Conservation (phyloP, 164 flowering plant genomes). For the Liriodendron chinense region DNA sequence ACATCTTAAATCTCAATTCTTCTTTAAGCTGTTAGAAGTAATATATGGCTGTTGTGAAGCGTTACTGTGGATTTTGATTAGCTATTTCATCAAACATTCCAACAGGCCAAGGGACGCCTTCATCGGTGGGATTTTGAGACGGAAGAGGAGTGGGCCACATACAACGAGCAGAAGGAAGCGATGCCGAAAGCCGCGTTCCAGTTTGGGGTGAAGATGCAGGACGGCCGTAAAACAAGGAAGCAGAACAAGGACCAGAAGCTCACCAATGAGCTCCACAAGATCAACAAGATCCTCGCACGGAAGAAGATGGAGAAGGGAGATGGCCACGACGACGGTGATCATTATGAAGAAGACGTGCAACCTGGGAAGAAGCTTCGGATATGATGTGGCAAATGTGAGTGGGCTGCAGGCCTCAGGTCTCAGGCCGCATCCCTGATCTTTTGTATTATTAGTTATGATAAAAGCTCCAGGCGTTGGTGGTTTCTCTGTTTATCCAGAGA, state of each 20-base stretch:
- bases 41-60: too few relatives aligned
- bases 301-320: slow-evolving; percentile 78
- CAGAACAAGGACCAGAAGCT: slow-evolving; percentile 95
- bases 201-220: slow-evolving; percentile 99
- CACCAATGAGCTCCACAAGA: slow-evolving; percentile 88
- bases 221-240: slow-evolving; percentile 92
- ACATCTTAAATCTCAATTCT: too few relatives aligned
- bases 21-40: too few relatives aligned
- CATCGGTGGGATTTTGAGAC: slow-evolving; percentile 99
- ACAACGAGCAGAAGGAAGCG: slow-evolving; percentile 98
- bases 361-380: slow-evolving; percentile 72
- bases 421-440: too few relatives aligned
- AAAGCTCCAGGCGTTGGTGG: too few relatives aligned
- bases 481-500: too few relatives aligned
- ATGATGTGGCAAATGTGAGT: slow-evolving; percentile 19
- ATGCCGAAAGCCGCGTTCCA: slow-evolving; percentile 99
- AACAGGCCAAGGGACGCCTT: slow-evolving; percentile 94
- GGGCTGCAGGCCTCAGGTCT: neutral
- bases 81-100: neutral
- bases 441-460: too few relatives aligned
- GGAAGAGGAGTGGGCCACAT: slow-evolving; percentile 95
- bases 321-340: slow-evolving; percentile 33
- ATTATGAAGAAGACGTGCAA: slow-evolving; percentile 56
- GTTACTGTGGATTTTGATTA: neutral
- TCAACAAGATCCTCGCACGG: slow-evolving; percentile 77